Base-by-base conservation (phyloP, 805 yeast genomes). In the Candida hungchunana region DNA sequence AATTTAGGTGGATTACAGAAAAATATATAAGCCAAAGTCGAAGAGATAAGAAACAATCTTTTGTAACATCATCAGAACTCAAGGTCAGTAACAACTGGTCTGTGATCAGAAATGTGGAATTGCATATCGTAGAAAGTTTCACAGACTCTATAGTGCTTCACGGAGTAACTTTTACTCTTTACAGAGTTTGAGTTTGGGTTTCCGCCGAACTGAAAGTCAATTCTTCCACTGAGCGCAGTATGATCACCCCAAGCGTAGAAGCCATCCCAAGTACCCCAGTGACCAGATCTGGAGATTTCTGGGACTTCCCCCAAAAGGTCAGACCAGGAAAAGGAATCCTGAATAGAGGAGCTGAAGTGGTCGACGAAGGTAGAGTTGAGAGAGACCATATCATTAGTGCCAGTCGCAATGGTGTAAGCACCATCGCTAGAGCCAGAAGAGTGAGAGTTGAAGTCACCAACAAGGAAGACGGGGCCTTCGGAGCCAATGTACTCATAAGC, bases 381-480 rank as follows among this genome's bases (percentile, higher is more conserved):
- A 5, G 44, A 21, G 1, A 36, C 46, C 18, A 40, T 38, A 6
- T 31, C 26, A 13, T 29, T 21, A 6, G 14, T 26, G 18, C 43
- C 46, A 10, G 32, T 23, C 3, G 41, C 25, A 13, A 42, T 42
- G 13, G 23, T 12, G 24, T 42, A 42, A 16, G 40, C 46, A 25
- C 46, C 46, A 12, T 32, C 34, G 12, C 29, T 22, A 9, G 18
- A 20, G 21, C 41, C 46, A n/a, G 3, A 10, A 10, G 34, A 29
- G n/a, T 36, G 40, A 1, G 46, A 42, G 39, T 73, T 73, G 54
- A 73, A 68, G 43, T 70, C 75, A 10, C 75, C 75, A 26, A 59
- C 50, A 13, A 71, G 48, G 32, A 68, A 53, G 1, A 66, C 64
- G 7, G 68, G 64, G 10, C 58, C 58, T 5, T 57, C 52, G 5